Conservation (phyloP, 2,329 filamentous ascomycete genomes). For the Botrytis aclada region DNA sequence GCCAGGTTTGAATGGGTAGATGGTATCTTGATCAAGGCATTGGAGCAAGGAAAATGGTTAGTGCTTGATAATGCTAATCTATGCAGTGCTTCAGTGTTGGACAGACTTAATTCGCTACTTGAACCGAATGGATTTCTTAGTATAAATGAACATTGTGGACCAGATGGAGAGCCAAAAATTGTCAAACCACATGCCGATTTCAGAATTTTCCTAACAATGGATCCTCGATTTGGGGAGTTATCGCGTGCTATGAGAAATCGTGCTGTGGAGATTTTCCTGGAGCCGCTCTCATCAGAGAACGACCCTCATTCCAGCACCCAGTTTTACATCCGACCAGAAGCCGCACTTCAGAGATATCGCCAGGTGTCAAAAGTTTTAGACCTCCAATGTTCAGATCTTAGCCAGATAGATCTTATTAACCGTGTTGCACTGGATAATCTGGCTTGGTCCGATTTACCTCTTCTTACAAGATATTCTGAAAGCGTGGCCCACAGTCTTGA, state of each 20-base stretch:
- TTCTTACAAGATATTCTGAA: conserved; percentile 33
- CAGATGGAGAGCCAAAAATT: conserved; percentile 75
- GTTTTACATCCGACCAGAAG: conserved; percentile 26
- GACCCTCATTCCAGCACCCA: background rate
- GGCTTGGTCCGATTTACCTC: conserved; percentile 35
- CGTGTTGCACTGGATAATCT: conserved; percentile 36
- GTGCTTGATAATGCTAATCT: conserved; percentile 96
- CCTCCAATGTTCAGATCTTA: background rate
- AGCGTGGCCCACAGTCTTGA: conserved; percentile 7
- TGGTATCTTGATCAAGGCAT: conserved; percentile 82
- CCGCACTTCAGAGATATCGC: conserved; percentile 34
- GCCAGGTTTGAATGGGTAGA: conserved; percentile 96
- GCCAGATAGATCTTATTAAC: conserved; percentile 22
- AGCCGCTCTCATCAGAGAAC: conserved; percentile 36
- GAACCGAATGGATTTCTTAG: conserved; percentile 85
- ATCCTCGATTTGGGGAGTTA: conserved; percentile 86
- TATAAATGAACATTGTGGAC: conserved; percentile 88
- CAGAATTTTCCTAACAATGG: conserved; percentile 89
- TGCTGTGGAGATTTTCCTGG: conserved; percentile 82
- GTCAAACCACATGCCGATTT: conserved; percentile 83
- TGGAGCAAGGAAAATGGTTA: conserved; percentile 85
- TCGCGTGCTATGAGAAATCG: conserved; percentile 96
- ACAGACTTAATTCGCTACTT: conserved; percentile 89
- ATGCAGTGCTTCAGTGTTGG: conserved; percentile 90
- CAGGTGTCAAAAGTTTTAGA: conserved; percentile 27